Percentiles rank a stretch among this genome's conserved stretches.
Conservation (phyloP, 495 filamentous ascomycete genomes). For the Recurvomyces mirabilis region DNA sequence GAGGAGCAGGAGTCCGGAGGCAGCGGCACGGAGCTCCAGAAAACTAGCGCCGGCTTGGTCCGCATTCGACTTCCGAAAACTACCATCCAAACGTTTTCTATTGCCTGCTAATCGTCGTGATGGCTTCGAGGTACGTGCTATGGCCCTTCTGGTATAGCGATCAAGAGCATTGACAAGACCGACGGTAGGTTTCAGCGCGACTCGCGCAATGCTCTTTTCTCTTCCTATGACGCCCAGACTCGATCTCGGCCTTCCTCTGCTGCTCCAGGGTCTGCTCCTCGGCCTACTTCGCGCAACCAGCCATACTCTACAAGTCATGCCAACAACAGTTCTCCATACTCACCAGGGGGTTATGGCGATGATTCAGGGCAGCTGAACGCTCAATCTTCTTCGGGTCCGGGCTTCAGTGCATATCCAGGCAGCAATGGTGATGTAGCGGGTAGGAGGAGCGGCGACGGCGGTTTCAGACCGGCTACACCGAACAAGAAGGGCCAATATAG, state of each 20-base stretch:
- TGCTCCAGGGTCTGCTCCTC: conserved; percentile 1
- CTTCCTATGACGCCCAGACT: conserved; percentile 45
- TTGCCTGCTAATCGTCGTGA: too few species aligned
- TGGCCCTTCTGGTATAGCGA: too few species aligned
- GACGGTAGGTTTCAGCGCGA: conserved; percentile 52
- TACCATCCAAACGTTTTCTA: too few species aligned
- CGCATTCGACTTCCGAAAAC: too few species aligned
- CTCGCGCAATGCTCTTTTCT: conserved; percentile 80
- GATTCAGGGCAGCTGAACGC: neutral
- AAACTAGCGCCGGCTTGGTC: too few species aligned
- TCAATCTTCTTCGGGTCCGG: conserved; percentile 2
- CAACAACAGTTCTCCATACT: conserved; percentile 42
- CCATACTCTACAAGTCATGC: conserved; percentile 23
- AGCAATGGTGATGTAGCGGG: conserved; percentile 30
- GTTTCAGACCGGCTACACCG: conserved; percentile 63
- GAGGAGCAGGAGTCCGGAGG: too few species aligned
- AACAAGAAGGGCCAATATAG: conserved; percentile 88
- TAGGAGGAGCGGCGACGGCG: conserved; percentile 24
- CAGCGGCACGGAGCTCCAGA: too few species aligned
- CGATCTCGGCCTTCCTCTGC: conserved; percentile 20
- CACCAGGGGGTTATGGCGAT: too few species aligned
- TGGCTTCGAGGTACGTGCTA: neutral
- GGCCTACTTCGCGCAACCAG: conserved; percentile 2
- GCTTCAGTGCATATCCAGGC: conserved; percentile 42
- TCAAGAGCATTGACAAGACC: too few species aligned